These are phyloP conservation scores for Mimosa bimucronata DNA, from an alignment of 306 rosid genomes.

Conservation along the genomic window DNA sequence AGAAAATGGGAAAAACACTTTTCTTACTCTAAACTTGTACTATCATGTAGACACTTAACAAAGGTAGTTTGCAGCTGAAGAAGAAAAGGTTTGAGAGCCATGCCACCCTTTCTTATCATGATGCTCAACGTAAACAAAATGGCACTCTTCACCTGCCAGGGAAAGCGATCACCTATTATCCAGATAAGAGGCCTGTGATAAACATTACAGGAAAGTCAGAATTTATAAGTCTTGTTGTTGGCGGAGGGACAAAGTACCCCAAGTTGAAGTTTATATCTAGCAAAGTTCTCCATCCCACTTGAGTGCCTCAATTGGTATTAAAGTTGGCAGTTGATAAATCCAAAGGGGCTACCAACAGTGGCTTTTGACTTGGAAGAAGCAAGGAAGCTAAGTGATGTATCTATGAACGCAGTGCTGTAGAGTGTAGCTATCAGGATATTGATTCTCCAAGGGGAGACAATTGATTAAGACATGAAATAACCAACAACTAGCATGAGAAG, in stretches of 20 bases:
- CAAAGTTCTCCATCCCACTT: background rate
- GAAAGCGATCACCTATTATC: constrained; percentile 96
- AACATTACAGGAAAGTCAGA: constrained; percentile 45
- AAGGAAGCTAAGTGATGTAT: background rate
- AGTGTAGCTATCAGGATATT: background rate
- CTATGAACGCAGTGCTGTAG: background rate
- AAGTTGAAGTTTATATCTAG: background rate
- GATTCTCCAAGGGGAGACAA: background rate
- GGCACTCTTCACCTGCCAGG: constrained; percentile 99
- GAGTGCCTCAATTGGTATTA: background rate
- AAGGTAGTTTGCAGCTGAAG: constrained; percentile 99
- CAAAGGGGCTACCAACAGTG: background rate
- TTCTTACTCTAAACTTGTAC: constrained; percentile 64
- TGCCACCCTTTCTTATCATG: constrained; percentile 86
- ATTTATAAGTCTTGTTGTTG: background rate
- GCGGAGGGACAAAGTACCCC: background rate
- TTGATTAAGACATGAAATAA: background rate
- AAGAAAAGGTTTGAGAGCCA: constrained; percentile 90
- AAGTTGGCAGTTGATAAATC: background rate
- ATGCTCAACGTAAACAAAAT: constrained; percentile 84
- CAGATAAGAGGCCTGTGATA: constrained; percentile 90
- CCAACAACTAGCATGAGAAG: background rate
- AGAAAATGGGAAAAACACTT: background rate
- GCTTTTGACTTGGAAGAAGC: background rate
- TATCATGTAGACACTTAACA: constrained; percentile 94